Evolutionary conservation across 768 basidiomycete species (phyloP).

Genomic region (Hypholoma sublateritium): DNA sequence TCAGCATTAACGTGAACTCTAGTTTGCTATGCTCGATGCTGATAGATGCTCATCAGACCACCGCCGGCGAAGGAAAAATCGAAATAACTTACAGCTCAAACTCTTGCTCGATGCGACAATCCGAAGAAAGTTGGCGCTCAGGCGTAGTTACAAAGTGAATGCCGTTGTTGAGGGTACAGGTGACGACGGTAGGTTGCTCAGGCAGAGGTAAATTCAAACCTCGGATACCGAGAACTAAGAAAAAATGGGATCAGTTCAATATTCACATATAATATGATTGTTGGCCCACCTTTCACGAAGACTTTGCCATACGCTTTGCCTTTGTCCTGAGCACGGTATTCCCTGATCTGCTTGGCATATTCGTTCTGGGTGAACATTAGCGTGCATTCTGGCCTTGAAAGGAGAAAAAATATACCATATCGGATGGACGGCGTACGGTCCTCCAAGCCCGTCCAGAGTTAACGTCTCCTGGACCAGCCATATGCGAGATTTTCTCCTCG

Average conservation of each 20-base stretch:
- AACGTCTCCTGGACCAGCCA: conserved; percentile 76
- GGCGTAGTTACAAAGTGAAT: conserved; percentile 95
- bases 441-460: conserved; percentile 85
- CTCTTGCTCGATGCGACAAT: conserved; percentile 78
- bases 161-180: conserved; percentile 92
- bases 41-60: background rate
- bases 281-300: conserved; percentile 85
- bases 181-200: conserved; percentile 67
- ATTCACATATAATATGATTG: conserved; percentile 1
- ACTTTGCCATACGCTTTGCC: conserved; percentile 90
- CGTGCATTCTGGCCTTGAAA: conserved; percentile 1
- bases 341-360: conserved; percentile 86
- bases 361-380: conserved; percentile 65
- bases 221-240: conserved; percentile 72
- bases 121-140: conserved; percentile 57
- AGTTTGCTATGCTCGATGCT: conserved; percentile 94
- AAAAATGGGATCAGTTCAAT: conserved; percentile 10
- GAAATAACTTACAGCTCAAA: conserved; percentile 73
- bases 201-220: conserved; percentile 79
- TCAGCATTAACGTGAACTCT: conserved; percentile 90
- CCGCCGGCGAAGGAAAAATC: background rate
- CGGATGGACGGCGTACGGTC: conserved; percentile 83
- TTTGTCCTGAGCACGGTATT: conserved; percentile 75
- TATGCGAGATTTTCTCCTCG: conserved; percentile 73
- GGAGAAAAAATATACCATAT: conserved; percentile 67